Conservation (phyloP, 83 land plant genomes). For the Picea engelmannii region DNA sequence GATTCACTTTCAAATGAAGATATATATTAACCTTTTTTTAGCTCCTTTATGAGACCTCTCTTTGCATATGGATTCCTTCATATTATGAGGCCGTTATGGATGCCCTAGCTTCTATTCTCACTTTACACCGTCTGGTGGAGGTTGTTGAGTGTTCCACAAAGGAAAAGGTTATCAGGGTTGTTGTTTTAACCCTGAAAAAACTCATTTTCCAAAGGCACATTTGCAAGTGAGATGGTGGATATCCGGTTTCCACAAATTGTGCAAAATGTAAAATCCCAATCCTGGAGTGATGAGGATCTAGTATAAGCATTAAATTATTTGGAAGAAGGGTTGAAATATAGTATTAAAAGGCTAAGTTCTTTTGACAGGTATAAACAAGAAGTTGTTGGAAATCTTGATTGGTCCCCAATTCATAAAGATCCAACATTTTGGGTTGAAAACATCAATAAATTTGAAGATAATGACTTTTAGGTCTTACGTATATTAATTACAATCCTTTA, state of each 20-base stretch:
- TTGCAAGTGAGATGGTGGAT: conserved; percentile 89
- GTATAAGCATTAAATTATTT: conserved; percentile 71
- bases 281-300: conserved; percentile 98
- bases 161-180: conserved; percentile 21
- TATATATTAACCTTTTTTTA: conserved; percentile 68
- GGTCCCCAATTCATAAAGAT: conserved; percentile 98
- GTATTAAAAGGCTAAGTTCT: conserved; percentile 81
- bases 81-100: too few species aligned
- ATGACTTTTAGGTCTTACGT: conserved; percentile 81
- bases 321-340: conserved; percentile 79
- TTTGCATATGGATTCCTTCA: too few species aligned
- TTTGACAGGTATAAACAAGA: conserved; percentile 95
- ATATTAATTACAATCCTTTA: too few species aligned
- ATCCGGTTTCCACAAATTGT: conserved; percentile 81
- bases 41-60: not conserved
- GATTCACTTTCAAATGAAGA: conserved; percentile 75
- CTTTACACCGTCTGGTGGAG: too few species aligned
- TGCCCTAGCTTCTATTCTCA: too few species aligned
- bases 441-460: conserved; percentile 79
- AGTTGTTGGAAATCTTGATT: conserved; percentile 88
- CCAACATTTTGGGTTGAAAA: conserved; percentile 91
- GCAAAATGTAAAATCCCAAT: conserved; percentile 78
- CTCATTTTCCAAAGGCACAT: conserved; percentile 58
- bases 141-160: too few species aligned
- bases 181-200: conserved; percentile 61